Percentiles rank a stretch among this genome's conserved stretches.
phyloP scores from a whole-genome alignment of 148 eudicot species.

The Rhododendron simsii region DNA sequence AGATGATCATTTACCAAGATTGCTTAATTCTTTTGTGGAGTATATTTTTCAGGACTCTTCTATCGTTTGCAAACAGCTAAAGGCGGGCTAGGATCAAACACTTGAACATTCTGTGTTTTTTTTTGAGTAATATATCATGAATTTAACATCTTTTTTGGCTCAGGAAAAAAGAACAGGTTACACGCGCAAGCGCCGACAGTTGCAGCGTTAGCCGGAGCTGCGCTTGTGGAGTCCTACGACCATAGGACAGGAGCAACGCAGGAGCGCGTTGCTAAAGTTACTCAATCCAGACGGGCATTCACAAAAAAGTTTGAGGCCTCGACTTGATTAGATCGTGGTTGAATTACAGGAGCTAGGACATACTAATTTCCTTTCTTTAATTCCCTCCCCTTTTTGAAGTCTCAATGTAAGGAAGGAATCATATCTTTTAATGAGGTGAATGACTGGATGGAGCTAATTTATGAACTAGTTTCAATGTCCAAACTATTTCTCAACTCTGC shows the following conservation, averaged over 20 bases:
- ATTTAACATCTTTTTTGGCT: not conserved
- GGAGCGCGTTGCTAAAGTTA: constrained; percentile 26
- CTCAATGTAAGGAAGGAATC: no score
- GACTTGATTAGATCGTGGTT: not conserved
- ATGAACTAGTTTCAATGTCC: no score
- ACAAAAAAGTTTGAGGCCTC: not conserved
- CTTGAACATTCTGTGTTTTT: no score
- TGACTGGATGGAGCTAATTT: no score
- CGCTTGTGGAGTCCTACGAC: constrained; percentile 27
- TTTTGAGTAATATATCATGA: not conserved
- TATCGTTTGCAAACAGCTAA: not conserved
- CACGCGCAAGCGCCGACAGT: constrained; percentile 36
- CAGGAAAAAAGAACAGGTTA: constrained; percentile 17
- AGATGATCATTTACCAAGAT: no score
- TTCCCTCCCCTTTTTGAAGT: no score
- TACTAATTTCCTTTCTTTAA: no score
- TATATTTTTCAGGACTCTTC: not conserved
- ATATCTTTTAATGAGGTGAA: no score
- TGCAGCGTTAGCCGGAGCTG: constrained; percentile 38
- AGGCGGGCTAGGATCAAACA: not conserved
- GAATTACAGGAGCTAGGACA: no score
- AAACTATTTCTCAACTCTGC: no score
- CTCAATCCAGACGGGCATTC: constrained; percentile 11
- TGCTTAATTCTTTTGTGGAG: no score
- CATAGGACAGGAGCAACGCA: constrained; percentile 26